These are phyloP conservation scores for Cryphonectria nitschkei DNA, from an alignment of 2,329 filamentous ascomycete species.

Conservation along the genomic window DNA sequence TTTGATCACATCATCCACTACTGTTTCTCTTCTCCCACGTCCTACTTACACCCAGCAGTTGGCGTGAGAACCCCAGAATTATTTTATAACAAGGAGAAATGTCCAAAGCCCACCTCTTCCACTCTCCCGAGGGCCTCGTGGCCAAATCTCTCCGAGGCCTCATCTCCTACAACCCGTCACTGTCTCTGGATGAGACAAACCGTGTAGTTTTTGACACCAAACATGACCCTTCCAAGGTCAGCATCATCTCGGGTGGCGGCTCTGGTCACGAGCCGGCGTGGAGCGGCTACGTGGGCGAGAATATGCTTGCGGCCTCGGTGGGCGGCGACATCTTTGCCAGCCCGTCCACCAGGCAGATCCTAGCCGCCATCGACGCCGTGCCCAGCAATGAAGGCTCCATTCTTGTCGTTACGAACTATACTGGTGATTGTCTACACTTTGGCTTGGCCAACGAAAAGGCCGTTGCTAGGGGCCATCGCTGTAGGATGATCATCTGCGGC, in stretches of 20 bases:
- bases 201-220: slow-evolving; percentile 55
- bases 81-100: slow-evolving; percentile 37
- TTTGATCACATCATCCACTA: not conserved
- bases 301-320: slow-evolving; percentile 64
- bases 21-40: no score
- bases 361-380: slow-evolving; percentile 59
- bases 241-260: slow-evolving; percentile 58
- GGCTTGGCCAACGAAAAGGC: slow-evolving; percentile 63
- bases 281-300: slow-evolving; percentile 65
- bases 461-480: slow-evolving; percentile 55
- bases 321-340: slow-evolving; percentile 67
- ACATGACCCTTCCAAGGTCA: slow-evolving; percentile 49
- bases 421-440: slow-evolving; percentile 66
- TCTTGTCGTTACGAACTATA: slow-evolving; percentile 68
- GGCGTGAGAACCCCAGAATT: no score
- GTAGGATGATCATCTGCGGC: slow-evolving; percentile 63
- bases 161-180: slow-evolving; percentile 53
- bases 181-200: slow-evolving; percentile 54
- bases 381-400: slow-evolving; percentile 60
- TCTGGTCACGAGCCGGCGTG: slow-evolving; percentile 66
- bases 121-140: slow-evolving; percentile 57
- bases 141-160: slow-evolving; percentile 55
- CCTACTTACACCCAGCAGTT: no score
- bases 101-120: slow-evolving; percentile 58
- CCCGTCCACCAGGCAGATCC: slow-evolving; percentile 65